Evolutionary conservation across 2,329 filamentous ascomycete genomes (phyloP), one percentile per base, ranked within the genome.

Genomic region (Karstenula rhodostoma): DNA sequence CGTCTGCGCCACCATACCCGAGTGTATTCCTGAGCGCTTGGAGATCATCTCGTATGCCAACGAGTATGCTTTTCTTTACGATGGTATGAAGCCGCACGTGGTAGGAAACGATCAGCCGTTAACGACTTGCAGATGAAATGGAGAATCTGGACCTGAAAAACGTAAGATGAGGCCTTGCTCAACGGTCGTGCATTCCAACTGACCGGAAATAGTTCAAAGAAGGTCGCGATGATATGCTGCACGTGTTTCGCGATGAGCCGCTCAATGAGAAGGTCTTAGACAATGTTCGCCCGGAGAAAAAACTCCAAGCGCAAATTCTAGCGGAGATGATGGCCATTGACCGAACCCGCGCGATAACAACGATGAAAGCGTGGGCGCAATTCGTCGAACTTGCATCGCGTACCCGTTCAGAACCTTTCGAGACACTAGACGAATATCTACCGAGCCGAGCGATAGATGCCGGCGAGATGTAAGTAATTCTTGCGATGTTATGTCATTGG

Each of bases 1-100:
- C 58, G 73, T 79, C 8, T 54, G 60, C 2, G 69, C 72, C 3
- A 64, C 76, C 0, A 60, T 80, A 15, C 78, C 78, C 3, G 78
- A 81, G 51, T 77, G 74, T 46, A 62, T 77, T 2, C 78, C 78
- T 2, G 77, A 80, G n/a, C 65, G 79, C 23, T 65, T 81, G 2
- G 77, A 79, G 59, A 68, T 79, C 22, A 60, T 79, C 29, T 73
- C 72, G 2, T 80, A 80, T 60, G 75, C 75, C 1, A 77, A 78
- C 40, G 79, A 81, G 58, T 80, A 77, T 60, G 77, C 72, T 1
- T 80, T 80, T 56, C 68, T 80, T 7, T 71, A 80, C 63, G 79
- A 81, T 60, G 74, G 73, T 75, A 67, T 37, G 59, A 25, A 13
- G 13, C 8, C 10, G 8, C 43, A 58, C 32, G 42, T 53, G 32